A percentile compares a stretch with the other conserved stretches of the same genome.
These are phyloP conservation scores for Paxillus ammoniavirescens DNA, from an alignment of 768 basidiomycete genomes.

Conservation along the genomic window DNA sequence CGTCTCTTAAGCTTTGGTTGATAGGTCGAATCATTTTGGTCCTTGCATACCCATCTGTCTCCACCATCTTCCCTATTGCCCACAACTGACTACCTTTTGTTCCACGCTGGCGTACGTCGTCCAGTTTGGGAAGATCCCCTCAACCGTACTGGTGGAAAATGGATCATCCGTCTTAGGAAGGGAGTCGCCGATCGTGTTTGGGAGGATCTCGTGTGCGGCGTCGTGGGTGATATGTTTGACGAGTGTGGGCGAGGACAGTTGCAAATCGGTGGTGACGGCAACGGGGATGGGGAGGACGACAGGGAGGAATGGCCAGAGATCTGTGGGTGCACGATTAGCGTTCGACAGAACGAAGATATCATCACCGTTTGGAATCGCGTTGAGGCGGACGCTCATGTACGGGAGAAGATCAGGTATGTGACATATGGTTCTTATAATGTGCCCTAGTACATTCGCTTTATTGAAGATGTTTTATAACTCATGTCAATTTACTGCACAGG, in stretches of 20 bases:
- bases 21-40: conserved; percentile 95
- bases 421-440: conserved; percentile 28
- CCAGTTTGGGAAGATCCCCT: conserved; percentile 97
- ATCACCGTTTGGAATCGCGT: conserved; percentile 89
- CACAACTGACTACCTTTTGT: conserved; percentile 93
- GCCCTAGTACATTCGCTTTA: neutral
- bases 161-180: conserved; percentile 91
- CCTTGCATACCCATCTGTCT: conserved; percentile 87
- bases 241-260: conserved; percentile 43
- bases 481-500: conserved; percentile 38
- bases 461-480: neutral
- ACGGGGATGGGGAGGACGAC: conserved; percentile 35
- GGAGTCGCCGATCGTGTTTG: conserved; percentile 88
- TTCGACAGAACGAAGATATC: conserved; percentile 91
- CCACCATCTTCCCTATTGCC: conserved; percentile 82
- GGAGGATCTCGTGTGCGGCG: conserved; percentile 85
- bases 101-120: conserved; percentile 79
- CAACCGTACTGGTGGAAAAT: conserved; percentile 87
- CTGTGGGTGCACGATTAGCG: conserved; percentile 93
- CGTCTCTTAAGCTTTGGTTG: conserved; percentile 7
- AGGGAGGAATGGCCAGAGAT: conserved; percentile 71
- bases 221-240: conserved; percentile 90
- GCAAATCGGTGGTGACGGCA: conserved; percentile 31
- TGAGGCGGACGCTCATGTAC: conserved; percentile 71
- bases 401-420: conserved; percentile 79